Base-by-base conservation (phyloP, 2,329 filamentous ascomycete genomes). In the Stemphylium vesicarium region DNA sequence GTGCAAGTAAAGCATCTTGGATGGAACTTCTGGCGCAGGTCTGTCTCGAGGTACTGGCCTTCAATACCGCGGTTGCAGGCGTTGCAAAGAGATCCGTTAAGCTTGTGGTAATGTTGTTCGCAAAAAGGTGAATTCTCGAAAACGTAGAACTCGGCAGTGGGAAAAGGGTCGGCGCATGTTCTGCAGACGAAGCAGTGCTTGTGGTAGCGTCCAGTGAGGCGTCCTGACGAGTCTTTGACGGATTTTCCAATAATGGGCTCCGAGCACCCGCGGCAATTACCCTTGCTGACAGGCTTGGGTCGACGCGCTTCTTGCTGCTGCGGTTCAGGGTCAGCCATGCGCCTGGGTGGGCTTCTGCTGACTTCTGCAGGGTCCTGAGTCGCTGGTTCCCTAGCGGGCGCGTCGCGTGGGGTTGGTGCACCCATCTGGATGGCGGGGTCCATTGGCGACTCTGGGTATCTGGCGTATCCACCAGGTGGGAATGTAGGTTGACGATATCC, bases 141-240 rank as follows among this genome's bases (percentile, higher is more conserved):
- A 10, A 99, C 93, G 73, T 99, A 99, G 68, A 98, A 98, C 55
- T 95, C 92, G 1, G 91, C 85, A 0, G 92, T 96, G 16, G 87
- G 81, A 71, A 98, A 99, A 0, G 92, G 88, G 49, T 87, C 83
- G 10, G 82, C 81, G 79, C 95, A 99, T 1, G 89, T 92, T 4
- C 86, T 85, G 81, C 95, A 99, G 10, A 94, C 90, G 72, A 99
- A 98, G 64, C 94, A 99, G 4, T 89, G 85, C 75, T 96, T 96
- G 81, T 99, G 95, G 75, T 96, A 99, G 60, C 92, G 88, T 9
- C 95, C 95, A 0, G 91, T 96, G 20, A 99, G 81, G 20, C 93
- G 88, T 13, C 95, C 95, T 66, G 97, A 95, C 0, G 92, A 92
- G 12, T 92, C 96, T 31, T 94, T 96, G 53, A 99, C 88, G 1